These are phyloP conservation scores for Talinum fruticosum DNA, from an alignment of 148 eudicot genomes.

Conservation along the genomic window DNA sequence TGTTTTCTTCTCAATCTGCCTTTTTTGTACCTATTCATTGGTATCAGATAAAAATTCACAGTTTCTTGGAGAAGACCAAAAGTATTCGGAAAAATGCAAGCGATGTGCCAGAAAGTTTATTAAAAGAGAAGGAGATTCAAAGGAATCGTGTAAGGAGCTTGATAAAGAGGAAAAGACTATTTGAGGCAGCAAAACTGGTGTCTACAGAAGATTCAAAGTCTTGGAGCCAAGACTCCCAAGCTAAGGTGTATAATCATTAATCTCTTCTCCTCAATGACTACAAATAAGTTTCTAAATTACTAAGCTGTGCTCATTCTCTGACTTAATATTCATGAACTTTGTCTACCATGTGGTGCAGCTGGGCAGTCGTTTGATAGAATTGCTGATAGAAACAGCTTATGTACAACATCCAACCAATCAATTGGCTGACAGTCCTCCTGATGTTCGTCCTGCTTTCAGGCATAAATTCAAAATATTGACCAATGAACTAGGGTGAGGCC, in stretches of 20 bases:
- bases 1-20: constrained; percentile 4
- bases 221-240: constrained; percentile 77
- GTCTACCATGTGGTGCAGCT: constrained; percentile 51
- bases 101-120: constrained; percentile 41
- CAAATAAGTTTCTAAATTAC: not conserved
- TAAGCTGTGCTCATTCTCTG: constrained; percentile 2
- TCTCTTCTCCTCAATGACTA: constrained; percentile 2
- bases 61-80: constrained; percentile 75
- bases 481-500: constrained; percentile 58
- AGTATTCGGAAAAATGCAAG: constrained; percentile 36
- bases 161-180: constrained; percentile 54
- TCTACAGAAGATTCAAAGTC: constrained; percentile 59
- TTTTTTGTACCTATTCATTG: constrained; percentile 11
- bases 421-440: constrained; percentile 71
- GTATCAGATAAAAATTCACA: constrained; percentile 66
- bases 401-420: constrained; percentile 63
- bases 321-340: constrained; percentile 16
- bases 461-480: constrained; percentile 54
- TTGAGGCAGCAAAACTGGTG: constrained; percentile 64
- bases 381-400: constrained; percentile 77
- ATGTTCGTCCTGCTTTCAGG: constrained; percentile 81
- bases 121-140: constrained; percentile 50
- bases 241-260: constrained; percentile 53
- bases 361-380: constrained; percentile 78
- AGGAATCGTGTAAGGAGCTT: constrained; percentile 73